Evolutionary conservation across 768 basidiomycete species (phyloP), one percentile per base, ranked within the genome.

Genomic region (Infundibulicybe gibba): DNA sequence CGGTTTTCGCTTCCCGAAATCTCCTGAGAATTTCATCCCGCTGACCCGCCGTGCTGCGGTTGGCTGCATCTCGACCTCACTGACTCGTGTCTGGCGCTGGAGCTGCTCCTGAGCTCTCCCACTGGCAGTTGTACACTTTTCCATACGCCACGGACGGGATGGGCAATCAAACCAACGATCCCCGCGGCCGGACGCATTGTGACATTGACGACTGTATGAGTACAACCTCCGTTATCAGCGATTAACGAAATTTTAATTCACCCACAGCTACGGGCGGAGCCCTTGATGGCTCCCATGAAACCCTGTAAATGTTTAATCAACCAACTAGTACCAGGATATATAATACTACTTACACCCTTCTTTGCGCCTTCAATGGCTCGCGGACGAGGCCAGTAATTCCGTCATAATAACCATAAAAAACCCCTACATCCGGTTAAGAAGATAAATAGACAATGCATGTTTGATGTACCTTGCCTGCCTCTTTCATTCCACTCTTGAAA

Each of bases 381-480:
- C 55, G 53, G 37, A 66, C 59, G 6, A 65, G 59, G 13, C 66
- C 66, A 17, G 62, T 64, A 21, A 68, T 65, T n/a, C 64, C 68
- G 40, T 68, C 66, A 44, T 68, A 66, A 20, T 66, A 67, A 20
- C 65, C 66, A 41, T 66, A 64, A 30, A 63, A 63, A 66, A 41
- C 20, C 57, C 58, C 64, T 67, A 32, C 14, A 38, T 32, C 6
- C 21, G 10, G 21, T 13, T 15, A 11, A 1, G 21, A 13, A 11
- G 40, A 5, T 9, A 20, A 34, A 42, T 14, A 20, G 15, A 47
- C 5, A 16, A 38, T 10, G 35, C n/a, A 10, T 20, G 17, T 11
- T 11, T n/a, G 35, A 41, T 45, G 16, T 15, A 71, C 73, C 68
- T 76, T 77, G 13, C 71, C 77, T 10, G 67, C 77, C 52, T 76